Evolutionary conservation across 2,329 filamentous ascomycete species (phyloP).

Genomic region (Sclerotinia trifoliorum): DNA sequence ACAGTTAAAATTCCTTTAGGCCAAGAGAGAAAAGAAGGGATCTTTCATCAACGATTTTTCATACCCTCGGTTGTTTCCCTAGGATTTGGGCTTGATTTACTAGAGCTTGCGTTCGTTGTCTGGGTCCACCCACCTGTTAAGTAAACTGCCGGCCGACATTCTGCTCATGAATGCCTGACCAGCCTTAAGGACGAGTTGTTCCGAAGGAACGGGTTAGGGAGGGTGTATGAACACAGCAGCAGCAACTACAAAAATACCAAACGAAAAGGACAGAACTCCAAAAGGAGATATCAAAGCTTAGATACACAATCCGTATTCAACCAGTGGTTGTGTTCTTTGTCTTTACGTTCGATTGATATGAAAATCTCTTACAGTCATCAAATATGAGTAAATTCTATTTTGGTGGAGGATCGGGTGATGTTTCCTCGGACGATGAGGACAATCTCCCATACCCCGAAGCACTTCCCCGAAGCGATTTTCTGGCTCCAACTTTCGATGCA

Average conservation of each 20-base stretch:
- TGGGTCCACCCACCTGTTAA: constrained; percentile 12
- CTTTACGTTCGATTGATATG: background rate
- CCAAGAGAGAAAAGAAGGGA: constrained; percentile 6
- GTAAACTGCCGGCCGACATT: constrained; percentile 3
- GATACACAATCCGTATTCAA: background rate
- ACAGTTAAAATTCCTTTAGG: background rate
- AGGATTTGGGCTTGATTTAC: background rate
- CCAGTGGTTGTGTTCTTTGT: background rate
- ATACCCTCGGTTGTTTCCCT: background rate
- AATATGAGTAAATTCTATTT: constrained; percentile 52
- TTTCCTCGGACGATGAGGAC: constrained; percentile 53
- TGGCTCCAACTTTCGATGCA: constrained; percentile 73
- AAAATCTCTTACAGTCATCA: constrained; percentile 1
- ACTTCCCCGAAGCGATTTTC: constrained; percentile 79
- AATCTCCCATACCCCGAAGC: constrained; percentile 86
- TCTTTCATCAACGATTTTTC: background rate
- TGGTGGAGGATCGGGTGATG: constrained; percentile 33
- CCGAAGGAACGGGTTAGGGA: background rate
- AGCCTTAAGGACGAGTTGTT: background rate
- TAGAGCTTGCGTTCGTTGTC: constrained; percentile 1
- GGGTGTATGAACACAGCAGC: background rate
- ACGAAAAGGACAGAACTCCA: constrained; percentile 1
- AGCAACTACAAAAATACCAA: constrained; percentile 2
- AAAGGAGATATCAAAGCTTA: background rate
- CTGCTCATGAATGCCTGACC: constrained; percentile 12